Percentiles rank a stretch among this genome's conserved stretches.
Evolutionary conservation across 805 yeast genomes (phyloP).

Genomic region (Saccharomycopsis fermentans): DNA sequence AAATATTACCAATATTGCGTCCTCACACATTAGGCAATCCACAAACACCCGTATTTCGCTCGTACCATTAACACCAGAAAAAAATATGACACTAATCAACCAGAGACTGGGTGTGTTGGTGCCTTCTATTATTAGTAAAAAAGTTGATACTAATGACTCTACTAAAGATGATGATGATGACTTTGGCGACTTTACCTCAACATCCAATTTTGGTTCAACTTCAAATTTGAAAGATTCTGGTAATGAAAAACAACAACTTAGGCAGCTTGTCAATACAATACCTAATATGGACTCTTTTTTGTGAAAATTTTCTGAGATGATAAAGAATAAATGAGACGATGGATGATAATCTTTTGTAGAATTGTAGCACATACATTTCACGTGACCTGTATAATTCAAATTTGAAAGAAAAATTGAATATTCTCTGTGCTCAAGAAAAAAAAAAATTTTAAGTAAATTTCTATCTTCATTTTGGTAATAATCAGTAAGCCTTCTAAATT

Average conservation of each 20-base stretch:
- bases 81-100: not conserved
- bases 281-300: constrained; percentile 9
- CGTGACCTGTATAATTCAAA: not conserved
- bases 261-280: not conserved
- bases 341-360: not conserved
- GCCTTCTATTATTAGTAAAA: not conserved
- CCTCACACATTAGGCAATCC: not conserved
- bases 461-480: not conserved
- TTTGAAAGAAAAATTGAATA: not conserved
- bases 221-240: not conserved
- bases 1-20: not conserved
- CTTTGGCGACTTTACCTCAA: constrained; percentile 8
- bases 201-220: not conserved
- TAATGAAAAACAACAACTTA: not conserved
- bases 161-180: constrained; percentile 2
- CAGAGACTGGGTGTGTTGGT: not conserved
- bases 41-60: not conserved
- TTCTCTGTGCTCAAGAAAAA: constrained; percentile 3
- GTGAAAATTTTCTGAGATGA: too few relatives aligned
- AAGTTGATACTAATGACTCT: not conserved
- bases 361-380: not conserved
- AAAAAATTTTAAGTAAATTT: not conserved
- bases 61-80: not conserved
- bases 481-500: too few relatives aligned
- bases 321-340: too few relatives aligned